Percentiles rank a stretch among this genome's conserved stretches.
These are phyloP conservation scores for Lachnum nothofagi DNA, from an alignment of 2,329 filamentous ascomycete genomes.

Conservation along the genomic window DNA sequence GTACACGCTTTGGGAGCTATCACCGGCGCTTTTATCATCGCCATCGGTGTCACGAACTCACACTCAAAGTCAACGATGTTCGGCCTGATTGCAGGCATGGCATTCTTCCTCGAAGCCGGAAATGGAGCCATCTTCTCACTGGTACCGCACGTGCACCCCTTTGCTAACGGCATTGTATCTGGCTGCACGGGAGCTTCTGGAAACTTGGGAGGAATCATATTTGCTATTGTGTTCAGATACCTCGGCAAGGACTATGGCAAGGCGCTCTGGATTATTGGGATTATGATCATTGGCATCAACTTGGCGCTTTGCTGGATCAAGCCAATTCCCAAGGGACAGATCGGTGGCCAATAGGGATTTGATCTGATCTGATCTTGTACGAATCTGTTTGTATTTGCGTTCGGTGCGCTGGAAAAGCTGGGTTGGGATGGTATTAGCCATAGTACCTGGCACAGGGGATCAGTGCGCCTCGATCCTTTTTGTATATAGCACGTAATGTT, in stretches of 20 bases:
- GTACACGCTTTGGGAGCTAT: slow-evolving; percentile 52
- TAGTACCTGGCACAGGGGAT: too few species aligned
- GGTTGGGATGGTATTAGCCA: too few species aligned
- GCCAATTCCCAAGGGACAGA: slow-evolving; percentile 51
- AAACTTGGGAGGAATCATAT: slow-evolving; percentile 80
- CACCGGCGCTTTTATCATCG: slow-evolving; percentile 54
- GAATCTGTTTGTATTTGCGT: too few species aligned
- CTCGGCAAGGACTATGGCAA: slow-evolving; percentile 61
- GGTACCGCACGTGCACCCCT: slow-evolving; percentile 76
- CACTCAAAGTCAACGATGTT: slow-evolving; percentile 62
- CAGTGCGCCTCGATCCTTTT: too few species aligned
- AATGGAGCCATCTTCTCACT: slow-evolving; percentile 86
- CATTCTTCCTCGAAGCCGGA: slow-evolving; percentile 75
- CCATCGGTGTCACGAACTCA: slow-evolving; percentile 61
- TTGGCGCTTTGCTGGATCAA: slow-evolving; percentile 59
- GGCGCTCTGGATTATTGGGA: slow-evolving; percentile 77
- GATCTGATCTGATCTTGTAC: too few species aligned
- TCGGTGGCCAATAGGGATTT: slow-evolving; percentile 37
- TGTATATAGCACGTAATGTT: too few species aligned
- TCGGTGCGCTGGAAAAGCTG: too few species aligned
- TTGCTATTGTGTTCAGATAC: slow-evolving; percentile 79
- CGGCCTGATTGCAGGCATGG: slow-evolving; percentile 70
- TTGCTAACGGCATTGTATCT: slow-evolving; percentile 71
- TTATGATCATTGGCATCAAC: slow-evolving; percentile 67
- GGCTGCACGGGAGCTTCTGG: slow-evolving; percentile 74